Conservation (phyloP, 1,284 basidiomycete genomes). For the Stereum hirsutum region DNA sequence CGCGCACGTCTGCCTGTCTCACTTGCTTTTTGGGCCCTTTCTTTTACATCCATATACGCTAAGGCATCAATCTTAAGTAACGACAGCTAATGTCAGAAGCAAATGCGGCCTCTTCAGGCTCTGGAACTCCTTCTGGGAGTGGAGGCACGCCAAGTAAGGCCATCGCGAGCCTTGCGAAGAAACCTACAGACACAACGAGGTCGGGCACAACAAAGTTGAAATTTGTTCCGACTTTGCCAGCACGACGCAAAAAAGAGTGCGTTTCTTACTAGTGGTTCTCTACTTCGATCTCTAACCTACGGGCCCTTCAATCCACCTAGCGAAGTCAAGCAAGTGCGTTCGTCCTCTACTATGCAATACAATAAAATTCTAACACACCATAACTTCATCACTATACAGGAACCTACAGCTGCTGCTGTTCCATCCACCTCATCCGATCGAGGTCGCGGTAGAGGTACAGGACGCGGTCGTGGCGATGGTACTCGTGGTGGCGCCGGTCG, state of each 20-base stretch:
- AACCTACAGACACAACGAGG: slow-evolving; percentile 57
- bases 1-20: too few species aligned
- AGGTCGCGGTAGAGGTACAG: slow-evolving; percentile 23
- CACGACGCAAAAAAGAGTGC: slow-evolving; percentile 69
- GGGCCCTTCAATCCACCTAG: too few species aligned
- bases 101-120: slow-evolving; percentile 13
- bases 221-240: slow-evolving; percentile 68
- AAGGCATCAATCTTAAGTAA: too few species aligned
- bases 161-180: slow-evolving; percentile 67
- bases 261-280: slow-evolving; percentile 21
- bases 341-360: not conserved
- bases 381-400: slow-evolving; percentile 27
- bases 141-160: too few species aligned
- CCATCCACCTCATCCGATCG: slow-evolving; percentile 29
- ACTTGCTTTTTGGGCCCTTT: too few species aligned
- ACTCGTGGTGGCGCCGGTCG: slow-evolving; percentile 20
- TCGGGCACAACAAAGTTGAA: slow-evolving; percentile 68
- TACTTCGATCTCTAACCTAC: slow-evolving; percentile 7
- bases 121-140: slow-evolving; percentile 13
- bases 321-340: slow-evolving; percentile 34
- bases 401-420: slow-evolving; percentile 23
- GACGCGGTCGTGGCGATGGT: slow-evolving; percentile 34
- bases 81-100: slow-evolving; percentile 17
- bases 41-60: too few species aligned
- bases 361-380: not conserved